Percentiles rank a stretch among this genome's conserved stretches.
Conservation (phyloP, 2,329 filamentous ascomycete genomes). For the Clarireedia monteithiana region DNA sequence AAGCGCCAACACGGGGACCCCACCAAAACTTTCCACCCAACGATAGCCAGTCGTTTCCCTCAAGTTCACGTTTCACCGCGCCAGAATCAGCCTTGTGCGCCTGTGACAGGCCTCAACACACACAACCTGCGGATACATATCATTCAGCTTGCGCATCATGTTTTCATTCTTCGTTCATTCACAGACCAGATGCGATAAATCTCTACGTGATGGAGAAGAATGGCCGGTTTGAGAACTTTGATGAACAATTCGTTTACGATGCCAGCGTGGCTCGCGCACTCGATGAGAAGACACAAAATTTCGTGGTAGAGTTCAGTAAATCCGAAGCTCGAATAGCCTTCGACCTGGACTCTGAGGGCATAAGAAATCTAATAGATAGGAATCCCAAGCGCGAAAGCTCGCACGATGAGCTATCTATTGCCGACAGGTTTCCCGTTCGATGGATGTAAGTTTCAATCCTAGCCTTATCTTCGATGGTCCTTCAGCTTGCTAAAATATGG, state of each 20-base stretch:
- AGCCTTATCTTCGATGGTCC: background rate
- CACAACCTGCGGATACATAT: background rate
- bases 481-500: conserved; percentile 8
- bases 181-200: background rate
- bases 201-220: conserved; percentile 14
- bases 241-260: conserved; percentile 40
- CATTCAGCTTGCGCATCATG: conserved; percentile 1
- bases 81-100: conserved; percentile 7
- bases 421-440: conserved; percentile 39
- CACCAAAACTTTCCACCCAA: conserved; percentile 1
- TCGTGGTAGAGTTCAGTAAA: conserved; percentile 57
- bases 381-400: conserved; percentile 27
- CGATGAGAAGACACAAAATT: conserved; percentile 42
- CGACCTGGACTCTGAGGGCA: conserved; percentile 38
- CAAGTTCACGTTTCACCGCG: conserved; percentile 4
- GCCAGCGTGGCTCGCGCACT: conserved; percentile 35
- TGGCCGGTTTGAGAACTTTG: conserved; percentile 37
- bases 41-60: conserved; percentile 4
- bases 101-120: background rate
- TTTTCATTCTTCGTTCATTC: background rate
- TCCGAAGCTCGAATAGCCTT: conserved; percentile 47
- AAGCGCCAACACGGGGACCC: conserved; percentile 1
- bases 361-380: conserved; percentile 34
- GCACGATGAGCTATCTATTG: too few species aligned
- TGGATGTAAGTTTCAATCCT: conserved; percentile 53